A percentile compares a stretch with the other conserved stretches of the same genome.
Conservation (phyloP, 1,284 basidiomycete genomes). For the Malassezia psittaci region DNA sequence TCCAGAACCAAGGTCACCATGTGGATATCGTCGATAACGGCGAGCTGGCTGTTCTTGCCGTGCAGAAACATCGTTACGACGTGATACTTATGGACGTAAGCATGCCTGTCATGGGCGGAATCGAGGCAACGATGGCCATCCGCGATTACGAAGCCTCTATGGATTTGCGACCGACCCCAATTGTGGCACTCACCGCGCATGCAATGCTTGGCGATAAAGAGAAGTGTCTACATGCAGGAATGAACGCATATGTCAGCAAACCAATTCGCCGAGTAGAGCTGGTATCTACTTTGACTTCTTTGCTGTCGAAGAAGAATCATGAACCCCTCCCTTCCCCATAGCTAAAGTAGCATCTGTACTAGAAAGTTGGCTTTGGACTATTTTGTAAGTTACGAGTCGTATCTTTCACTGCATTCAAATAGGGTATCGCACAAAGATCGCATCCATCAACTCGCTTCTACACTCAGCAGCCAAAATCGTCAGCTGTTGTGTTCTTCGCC, state of each 20-base stretch:
- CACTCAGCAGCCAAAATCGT: too few species aligned
- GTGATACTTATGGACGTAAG: slow-evolving; percentile 74
- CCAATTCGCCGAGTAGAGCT: slow-evolving; percentile 41
- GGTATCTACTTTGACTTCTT: slow-evolving; percentile 35
- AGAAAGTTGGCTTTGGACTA: too few species aligned
- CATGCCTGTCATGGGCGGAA: slow-evolving; percentile 55
- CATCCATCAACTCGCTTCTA: too few species aligned
- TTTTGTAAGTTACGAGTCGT: too few species aligned
- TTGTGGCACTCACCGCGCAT: slow-evolving; percentile 87
- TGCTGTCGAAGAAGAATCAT: slow-evolving; percentile 25
- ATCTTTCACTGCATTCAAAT: too few species aligned
- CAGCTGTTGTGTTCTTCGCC: not conserved
- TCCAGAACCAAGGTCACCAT: slow-evolving; percentile 90
- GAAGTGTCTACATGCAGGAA: slow-evolving; percentile 42
- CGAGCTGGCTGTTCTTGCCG: slow-evolving; percentile 74
- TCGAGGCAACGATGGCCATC: slow-evolving; percentile 59
- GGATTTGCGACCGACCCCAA: slow-evolving; percentile 67
- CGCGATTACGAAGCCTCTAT: slow-evolving; percentile 65
- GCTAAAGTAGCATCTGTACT: not conserved
- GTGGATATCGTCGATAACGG: slow-evolving; percentile 98
- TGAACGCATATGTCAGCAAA: slow-evolving; percentile 42
- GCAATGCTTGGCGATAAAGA: slow-evolving; percentile 52
- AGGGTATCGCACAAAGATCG: too few species aligned
- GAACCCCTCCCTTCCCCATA: not conserved
- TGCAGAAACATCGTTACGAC: slow-evolving; percentile 65